Evolutionary conservation across 2,329 filamentous ascomycete species (phyloP).

Genomic region (Chaetomiaceae sp.): DNA sequence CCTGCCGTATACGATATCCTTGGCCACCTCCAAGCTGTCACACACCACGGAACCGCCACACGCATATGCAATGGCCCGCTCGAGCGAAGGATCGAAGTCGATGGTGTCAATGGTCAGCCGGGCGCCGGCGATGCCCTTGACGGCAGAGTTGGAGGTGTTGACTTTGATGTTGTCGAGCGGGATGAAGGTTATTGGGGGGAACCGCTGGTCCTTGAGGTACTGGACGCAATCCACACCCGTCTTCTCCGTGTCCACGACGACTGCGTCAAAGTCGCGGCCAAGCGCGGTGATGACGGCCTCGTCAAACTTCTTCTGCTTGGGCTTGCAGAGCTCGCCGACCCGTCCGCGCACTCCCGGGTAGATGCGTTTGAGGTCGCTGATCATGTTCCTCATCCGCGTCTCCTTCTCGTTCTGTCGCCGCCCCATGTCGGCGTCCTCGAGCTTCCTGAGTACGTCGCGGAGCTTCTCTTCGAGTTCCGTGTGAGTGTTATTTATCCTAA

Average conservation of each 20-base stretch:
- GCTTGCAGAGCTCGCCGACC: constrained; percentile 85
- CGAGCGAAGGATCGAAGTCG: constrained; percentile 81
- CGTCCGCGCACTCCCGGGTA: constrained; percentile 89
- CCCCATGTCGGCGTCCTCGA: constrained; percentile 81
- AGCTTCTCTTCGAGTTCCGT: constrained; percentile 92
- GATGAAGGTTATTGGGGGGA: constrained; percentile 86
- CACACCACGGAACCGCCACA: constrained; percentile 95
- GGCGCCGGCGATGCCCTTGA: constrained; percentile 83
- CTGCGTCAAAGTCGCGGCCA: constrained; percentile 87
- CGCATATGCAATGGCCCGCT: constrained; percentile 90
- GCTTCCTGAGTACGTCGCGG: constrained; percentile 70
- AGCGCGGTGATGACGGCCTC: constrained; percentile 90
- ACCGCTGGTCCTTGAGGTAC: constrained; percentile 85
- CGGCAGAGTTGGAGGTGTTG: constrained; percentile 78
- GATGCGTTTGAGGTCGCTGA: constrained; percentile 80
- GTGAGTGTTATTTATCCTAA: constrained; percentile 72
- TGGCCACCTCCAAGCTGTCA: constrained; percentile 79
- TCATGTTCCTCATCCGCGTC: constrained; percentile 70
- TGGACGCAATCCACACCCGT: constrained; percentile 91
- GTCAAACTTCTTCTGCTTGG: constrained; percentile 95
- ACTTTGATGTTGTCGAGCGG: constrained; percentile 97
- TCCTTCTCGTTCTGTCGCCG: constrained; percentile 83
- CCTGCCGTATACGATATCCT: constrained; percentile 80
- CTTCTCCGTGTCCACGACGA: constrained; percentile 93
- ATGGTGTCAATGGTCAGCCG: constrained; percentile 93